Evolutionary conservation across 2,329 filamentous ascomycete species (phyloP).

Genomic region (Gremmenia infestans): DNA sequence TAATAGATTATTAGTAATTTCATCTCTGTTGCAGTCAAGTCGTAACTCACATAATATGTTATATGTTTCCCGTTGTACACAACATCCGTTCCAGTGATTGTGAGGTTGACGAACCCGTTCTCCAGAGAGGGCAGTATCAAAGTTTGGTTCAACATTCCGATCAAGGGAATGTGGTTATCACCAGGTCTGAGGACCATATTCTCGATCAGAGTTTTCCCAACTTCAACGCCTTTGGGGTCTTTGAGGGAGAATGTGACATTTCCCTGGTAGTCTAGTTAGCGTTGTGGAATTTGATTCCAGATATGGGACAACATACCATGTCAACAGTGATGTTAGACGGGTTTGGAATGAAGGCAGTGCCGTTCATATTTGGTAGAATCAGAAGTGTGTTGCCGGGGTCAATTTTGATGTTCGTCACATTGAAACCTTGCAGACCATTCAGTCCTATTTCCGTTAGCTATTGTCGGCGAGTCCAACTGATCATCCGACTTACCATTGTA

Average conservation of each 20-base stretch:
- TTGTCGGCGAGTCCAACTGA: background rate
- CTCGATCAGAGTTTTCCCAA: constrained; percentile 46
- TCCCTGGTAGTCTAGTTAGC: constrained; percentile 31
- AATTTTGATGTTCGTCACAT: constrained; percentile 44
- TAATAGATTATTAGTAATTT: constrained; percentile 9
- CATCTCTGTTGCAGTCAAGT: background rate
- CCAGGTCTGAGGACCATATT: constrained; percentile 50
- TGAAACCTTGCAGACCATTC: constrained; percentile 50
- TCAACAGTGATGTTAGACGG: constrained; percentile 51
- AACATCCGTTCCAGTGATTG: constrained; percentile 44
- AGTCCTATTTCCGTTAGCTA: constrained; percentile 40
- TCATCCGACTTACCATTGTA: constrained; percentile 44
- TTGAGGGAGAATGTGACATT: constrained; percentile 52
- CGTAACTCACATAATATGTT: constrained; percentile 41
- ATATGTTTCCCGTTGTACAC: constrained; percentile 45
- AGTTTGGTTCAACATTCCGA: constrained; percentile 41
- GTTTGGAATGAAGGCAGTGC: constrained; percentile 53
- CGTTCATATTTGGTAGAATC: constrained; percentile 46
- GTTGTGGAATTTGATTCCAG: background rate
- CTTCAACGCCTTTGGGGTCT: constrained; percentile 31
- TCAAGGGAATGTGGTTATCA: constrained; percentile 46
- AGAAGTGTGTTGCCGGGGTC: constrained; percentile 35
- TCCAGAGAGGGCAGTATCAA: constrained; percentile 29
- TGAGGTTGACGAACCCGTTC: constrained; percentile 43
- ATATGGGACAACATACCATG: constrained; percentile 31